Percentiles rank a stretch among this genome's conserved stretches.
phyloP scores from a whole-genome alignment of 2,329 filamentous ascomycete genomes.

The Trichophyton verrucosum region DNA sequence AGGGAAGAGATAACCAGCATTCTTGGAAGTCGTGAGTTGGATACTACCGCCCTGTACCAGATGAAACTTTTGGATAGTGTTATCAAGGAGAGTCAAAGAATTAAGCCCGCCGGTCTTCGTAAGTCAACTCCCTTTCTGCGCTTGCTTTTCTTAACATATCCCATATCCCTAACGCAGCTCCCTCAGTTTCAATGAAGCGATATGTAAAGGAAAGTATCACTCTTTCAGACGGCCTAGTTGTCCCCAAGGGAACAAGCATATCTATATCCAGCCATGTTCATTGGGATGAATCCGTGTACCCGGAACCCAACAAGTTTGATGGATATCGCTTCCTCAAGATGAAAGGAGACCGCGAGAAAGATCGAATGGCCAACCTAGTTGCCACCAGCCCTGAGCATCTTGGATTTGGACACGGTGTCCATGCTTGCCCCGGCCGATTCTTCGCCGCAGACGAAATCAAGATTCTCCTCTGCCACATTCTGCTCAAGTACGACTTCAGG shows the following conservation, averaged over 20 bases:
- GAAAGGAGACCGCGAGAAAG: slow-evolving; percentile 8
- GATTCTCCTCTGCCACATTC: slow-evolving; percentile 18
- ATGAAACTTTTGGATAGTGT: slow-evolving; percentile 33
- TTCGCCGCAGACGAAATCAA: slow-evolving; percentile 21
- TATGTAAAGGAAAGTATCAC: slow-evolving; percentile 8
- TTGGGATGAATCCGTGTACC: slow-evolving; percentile 13
- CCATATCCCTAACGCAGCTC: neutral
- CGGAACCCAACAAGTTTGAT: slow-evolving; percentile 13
- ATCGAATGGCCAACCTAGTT: slow-evolving; percentile 11
- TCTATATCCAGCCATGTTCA: slow-evolving; percentile 8
- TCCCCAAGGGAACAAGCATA: slow-evolving; percentile 13
- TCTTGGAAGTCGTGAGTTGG: slow-evolving; percentile 18
- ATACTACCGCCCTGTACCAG: slow-evolving; percentile 27
- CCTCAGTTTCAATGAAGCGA: slow-evolving; percentile 10
- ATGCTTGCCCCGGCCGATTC: slow-evolving; percentile 29
- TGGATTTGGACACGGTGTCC: slow-evolving; percentile 46
- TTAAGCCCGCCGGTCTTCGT: slow-evolving; percentile 19
- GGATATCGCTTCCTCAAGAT: slow-evolving; percentile 13
- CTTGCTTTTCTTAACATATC: neutral
- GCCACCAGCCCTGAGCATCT: slow-evolving; percentile 37
- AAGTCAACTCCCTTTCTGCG: neutral
- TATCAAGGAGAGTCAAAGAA: slow-evolving; percentile 30
- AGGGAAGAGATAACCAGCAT: slow-evolving; percentile 17
- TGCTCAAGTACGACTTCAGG: slow-evolving; percentile 20
- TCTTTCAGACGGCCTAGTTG: slow-evolving; percentile 12